A percentile compares a stretch with the other conserved stretches of the same genome.
These are phyloP conservation scores for Xylaria sp. DNA, from an alignment of 2,329 filamentous ascomycete species.

Conservation along the genomic window DNA sequence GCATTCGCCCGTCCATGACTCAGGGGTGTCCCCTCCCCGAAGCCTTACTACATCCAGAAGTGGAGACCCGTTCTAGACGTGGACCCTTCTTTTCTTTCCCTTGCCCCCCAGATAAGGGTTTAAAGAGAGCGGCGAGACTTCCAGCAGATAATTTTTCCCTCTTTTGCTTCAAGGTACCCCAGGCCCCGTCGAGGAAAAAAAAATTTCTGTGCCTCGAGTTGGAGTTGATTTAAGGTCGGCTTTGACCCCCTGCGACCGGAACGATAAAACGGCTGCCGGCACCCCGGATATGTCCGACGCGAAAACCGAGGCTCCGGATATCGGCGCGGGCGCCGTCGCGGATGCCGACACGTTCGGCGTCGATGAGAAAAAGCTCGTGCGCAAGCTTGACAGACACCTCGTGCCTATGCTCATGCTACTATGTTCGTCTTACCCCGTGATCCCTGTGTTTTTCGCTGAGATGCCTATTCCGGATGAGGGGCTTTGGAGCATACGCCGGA, in stretches of 20 bases:
- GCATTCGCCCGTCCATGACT: background rate
- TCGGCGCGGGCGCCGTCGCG: constrained; percentile 9
- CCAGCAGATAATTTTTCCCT: too few species aligned
- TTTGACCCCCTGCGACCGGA: background rate
- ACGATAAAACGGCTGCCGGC: constrained; percentile 8
- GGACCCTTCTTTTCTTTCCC: background rate
- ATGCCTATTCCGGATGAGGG: too few species aligned
- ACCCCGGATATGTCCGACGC: constrained; percentile 25
- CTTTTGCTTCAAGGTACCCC: too few species aligned
- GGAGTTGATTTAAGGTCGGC: too few species aligned
- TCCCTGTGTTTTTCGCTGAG: background rate
- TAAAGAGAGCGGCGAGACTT: background rate
- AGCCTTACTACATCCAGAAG: background rate
- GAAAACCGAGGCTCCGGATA: constrained; percentile 16
- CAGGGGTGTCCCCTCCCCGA: background rate
- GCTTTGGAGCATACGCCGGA: too few species aligned
- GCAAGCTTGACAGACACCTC: constrained; percentile 66
- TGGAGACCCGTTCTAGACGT: background rate
- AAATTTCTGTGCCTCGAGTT: too few species aligned
- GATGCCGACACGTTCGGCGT: constrained; percentile 24
- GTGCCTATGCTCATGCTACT: constrained; percentile 69
- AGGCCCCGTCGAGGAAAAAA: too few species aligned
- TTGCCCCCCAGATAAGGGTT: background rate
- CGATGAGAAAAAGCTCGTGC: constrained; percentile 61
- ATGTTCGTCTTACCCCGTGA: constrained; percentile 40